Base-by-base conservation (phyloP, 768 basidiomycete species). In the Lactarius sanguifluus region DNA sequence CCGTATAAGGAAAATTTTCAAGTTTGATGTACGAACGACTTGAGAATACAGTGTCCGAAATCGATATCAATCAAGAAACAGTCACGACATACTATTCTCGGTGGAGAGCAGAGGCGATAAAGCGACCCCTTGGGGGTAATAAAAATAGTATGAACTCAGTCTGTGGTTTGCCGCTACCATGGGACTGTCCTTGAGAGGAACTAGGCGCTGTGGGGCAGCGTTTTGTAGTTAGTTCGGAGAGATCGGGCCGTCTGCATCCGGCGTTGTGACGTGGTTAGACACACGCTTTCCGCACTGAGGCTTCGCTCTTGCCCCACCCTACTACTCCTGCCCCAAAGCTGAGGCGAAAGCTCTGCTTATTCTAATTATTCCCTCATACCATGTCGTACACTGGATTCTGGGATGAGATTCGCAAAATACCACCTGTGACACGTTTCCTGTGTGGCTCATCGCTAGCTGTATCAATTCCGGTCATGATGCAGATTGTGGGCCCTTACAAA, bases 381-480 rank as follows among this genome's bases (percentile, higher is more conserved):
- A 72, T 72, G 71, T 61, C 71, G 12, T 60, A 71, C 55, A 59
- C 75, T 6, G 71, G 66, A 18, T 73, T 78, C 68, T 63, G 69
- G 72, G 74, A 74, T 55, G 89, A 93, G 78, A 76, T 94, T 61
- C 84, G 81, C 71, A 93, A 92, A 78, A 91, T 94, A 1, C 92
- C 93, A 0, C 89, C 89, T 40, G 88, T 95, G 43, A 94, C 93
- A 6, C 85, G 93, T 38, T 85, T 87, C 63, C 74, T 92, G 7
- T 81, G 84, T 64, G 79, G 77, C 25, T 88, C 90, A 1, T 83
- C 86, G 2, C 72, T 91, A 3, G 85, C 77, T 0, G 78, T 92
- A 45, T 85, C 91, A 0, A 25, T 87, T 1, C 82, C 90, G 0
- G 78, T 83, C 32, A 73, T 90, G 67, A 74, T 87, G 70, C 77